Conservation (phyloP, 164 flowering plant species). For the Annona cherimola region DNA sequence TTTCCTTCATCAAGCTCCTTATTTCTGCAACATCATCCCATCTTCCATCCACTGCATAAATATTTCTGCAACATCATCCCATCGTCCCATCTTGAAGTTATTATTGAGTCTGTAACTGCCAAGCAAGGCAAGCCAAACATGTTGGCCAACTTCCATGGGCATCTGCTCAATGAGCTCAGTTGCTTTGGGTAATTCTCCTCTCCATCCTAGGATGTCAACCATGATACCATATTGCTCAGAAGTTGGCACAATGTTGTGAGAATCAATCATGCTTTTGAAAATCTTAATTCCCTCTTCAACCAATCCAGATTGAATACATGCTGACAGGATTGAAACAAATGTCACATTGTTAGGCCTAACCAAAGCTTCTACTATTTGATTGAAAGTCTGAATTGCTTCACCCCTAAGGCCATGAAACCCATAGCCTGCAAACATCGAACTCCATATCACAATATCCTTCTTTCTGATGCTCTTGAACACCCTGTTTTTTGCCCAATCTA, state of each 20-base stretch:
- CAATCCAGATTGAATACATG: slow-evolving; percentile 56
- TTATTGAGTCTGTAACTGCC: slow-evolving; percentile 50
- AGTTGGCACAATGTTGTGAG: slow-evolving; percentile 25
- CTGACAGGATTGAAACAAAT: slow-evolving; percentile 47
- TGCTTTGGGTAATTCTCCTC: slow-evolving; percentile 41
- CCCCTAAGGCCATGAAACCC: slow-evolving; percentile 46
- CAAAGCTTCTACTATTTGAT: slow-evolving; percentile 31
- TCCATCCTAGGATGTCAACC: slow-evolving; percentile 62
- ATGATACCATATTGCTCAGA: slow-evolving; percentile 42
- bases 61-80: slow-evolving; percentile 40
- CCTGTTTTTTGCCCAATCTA: slow-evolving; percentile 32
- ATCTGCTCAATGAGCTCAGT: slow-evolving; percentile 31
- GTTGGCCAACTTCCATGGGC: slow-evolving; percentile 28
- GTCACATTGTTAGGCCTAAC: slow-evolving; percentile 44
- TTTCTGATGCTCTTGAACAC: slow-evolving; percentile 26
- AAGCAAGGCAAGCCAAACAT: slow-evolving; percentile 59
- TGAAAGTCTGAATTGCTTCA: slow-evolving; percentile 38
- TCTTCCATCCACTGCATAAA: slow-evolving; percentile 37
- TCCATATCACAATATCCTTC: slow-evolving; percentile 52
- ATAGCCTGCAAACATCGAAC: slow-evolving; percentile 48
- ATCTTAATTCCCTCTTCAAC: slow-evolving; percentile 40
- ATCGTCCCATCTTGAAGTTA: slow-evolving; percentile 35
- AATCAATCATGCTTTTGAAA: slow-evolving; percentile 37
- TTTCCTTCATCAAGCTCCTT: slow-evolving; percentile 29
- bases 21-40: slow-evolving; percentile 38